These are phyloP conservation scores for Verticillium klebahnii DNA, from an alignment of 2,329 filamentous ascomycete genomes.

Conservation along the genomic window DNA sequence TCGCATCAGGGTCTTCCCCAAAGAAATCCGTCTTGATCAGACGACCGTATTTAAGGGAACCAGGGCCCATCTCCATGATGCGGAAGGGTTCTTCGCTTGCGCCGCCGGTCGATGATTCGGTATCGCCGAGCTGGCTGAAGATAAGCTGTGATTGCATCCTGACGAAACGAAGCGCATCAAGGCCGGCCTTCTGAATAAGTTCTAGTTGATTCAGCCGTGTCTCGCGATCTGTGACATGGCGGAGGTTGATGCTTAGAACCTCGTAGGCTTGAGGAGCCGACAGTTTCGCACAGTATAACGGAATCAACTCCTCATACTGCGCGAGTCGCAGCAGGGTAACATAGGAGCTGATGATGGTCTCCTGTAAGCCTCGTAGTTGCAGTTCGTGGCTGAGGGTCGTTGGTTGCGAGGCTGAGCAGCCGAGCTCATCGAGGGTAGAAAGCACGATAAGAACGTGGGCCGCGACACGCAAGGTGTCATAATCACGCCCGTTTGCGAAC, in stretches of 20 bases:
- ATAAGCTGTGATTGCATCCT: conserved; percentile 57
- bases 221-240: conserved; percentile 61
- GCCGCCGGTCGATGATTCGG: background rate
- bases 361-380: conserved; percentile 47
- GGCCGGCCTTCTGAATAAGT: conserved; percentile 68
- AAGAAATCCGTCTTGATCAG: conserved; percentile 69
- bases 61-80: conserved; percentile 42
- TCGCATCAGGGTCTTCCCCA: conserved; percentile 49
- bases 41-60: conserved; percentile 55
- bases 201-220: conserved; percentile 65
- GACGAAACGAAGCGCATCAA: conserved; percentile 72
- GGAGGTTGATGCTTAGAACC: conserved; percentile 71
- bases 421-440: conserved; percentile 61
- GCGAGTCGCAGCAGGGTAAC: conserved; percentile 72
- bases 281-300: conserved; percentile 82
- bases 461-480: conserved; percentile 62
- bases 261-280: conserved; percentile 59
- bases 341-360: conserved; percentile 78
- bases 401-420: conserved; percentile 23
- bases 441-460: conserved; percentile 63
- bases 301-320: conserved; percentile 72
- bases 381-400: conserved; percentile 27
- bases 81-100: conserved; percentile 33
- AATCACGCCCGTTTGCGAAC: conserved; percentile 11
- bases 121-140: conserved; percentile 36